Evolutionary conservation across 2,329 filamentous ascomycete species (phyloP), one percentile per base, ranked within the genome.

Genomic region (Calonectria pauciramosa): DNA sequence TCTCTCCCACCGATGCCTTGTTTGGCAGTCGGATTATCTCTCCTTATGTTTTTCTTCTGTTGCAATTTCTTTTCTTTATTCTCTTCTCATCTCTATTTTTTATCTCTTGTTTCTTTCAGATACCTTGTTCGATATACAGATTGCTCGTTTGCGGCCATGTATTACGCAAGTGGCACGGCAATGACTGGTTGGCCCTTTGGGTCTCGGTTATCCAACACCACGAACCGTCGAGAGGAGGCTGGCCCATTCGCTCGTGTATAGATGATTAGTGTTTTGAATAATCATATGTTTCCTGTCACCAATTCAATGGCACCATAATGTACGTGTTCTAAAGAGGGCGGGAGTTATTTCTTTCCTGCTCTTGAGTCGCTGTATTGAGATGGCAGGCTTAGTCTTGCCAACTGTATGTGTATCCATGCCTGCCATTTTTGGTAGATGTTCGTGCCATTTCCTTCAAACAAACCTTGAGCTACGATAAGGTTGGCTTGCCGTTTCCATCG

Each of bases 91-190:
- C 75, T 68, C 74, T 75, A 77, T 80, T 13, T 70, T 44, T 16
- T 34, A 49, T 49, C 13, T 36, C 47, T 69, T 63, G 78, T 77
- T 80, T 82, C 80, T 85, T 82, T 86, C 87, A 88, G 88, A 90
- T 90, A 90, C 89, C 89, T 91, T 91, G 89, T 91, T 90, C 88
- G 86, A 90, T 89, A 89, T 89, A 89, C 84, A 85, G 82, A 85
- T 81, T 84, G 80, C 74, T 76, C 78, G 75, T 82, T 79, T 76
- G 78, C 68, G 77, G 80, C 79, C 76, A 79, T 72, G 74, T 73
- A 70, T 70, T 75, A 76, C 74, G 79, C 77, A 70, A 79, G 76
- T 74, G 75, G 63, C 64, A 76, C 76, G 71, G 74, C 59, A 71
- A 68, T 56, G 70, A 67, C 72, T 77, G 76, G 71, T 73, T 51